Conservation (phyloP, 768 basidiomycete genomes). For the Suillus luteus region DNA sequence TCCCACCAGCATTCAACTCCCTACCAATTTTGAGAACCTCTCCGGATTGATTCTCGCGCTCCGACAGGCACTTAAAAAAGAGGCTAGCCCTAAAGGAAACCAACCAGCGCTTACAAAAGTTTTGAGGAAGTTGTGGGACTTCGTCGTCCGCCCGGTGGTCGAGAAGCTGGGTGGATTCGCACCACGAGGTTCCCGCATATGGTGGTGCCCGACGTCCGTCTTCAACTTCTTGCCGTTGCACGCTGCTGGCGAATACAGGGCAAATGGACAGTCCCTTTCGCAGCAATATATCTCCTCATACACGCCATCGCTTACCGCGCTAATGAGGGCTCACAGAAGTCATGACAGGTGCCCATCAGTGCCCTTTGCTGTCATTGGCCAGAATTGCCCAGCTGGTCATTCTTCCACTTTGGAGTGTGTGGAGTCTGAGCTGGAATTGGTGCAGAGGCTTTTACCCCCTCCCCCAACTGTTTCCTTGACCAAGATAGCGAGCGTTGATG, state of each 20-base stretch:
- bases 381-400: neutral
- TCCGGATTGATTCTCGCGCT: neutral
- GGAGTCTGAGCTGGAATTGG: neutral
- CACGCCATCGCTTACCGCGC: conserved; percentile 11
- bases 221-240: conserved; percentile 18
- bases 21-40: neutral
- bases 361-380: conserved; percentile 11
- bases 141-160: neutral
- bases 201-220: conserved; percentile 15
- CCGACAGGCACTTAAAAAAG: too few species aligned
- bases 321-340: conserved; percentile 14
- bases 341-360: neutral
- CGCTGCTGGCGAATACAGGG: conserved; percentile 11
- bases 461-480: conserved; percentile 3
- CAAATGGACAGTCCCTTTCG: neutral
- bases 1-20: conserved; percentile 5
- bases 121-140: neutral
- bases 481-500: neutral
- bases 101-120: neutral
- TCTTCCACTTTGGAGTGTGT: neutral
- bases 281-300: conserved; percentile 15
- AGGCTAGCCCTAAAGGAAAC: too few species aligned
- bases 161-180: neutral
- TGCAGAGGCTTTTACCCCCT: neutral
- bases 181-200: neutral